Base-by-base conservation (phyloP, 257 asterid species). In the Leonotis leonurus region DNA sequence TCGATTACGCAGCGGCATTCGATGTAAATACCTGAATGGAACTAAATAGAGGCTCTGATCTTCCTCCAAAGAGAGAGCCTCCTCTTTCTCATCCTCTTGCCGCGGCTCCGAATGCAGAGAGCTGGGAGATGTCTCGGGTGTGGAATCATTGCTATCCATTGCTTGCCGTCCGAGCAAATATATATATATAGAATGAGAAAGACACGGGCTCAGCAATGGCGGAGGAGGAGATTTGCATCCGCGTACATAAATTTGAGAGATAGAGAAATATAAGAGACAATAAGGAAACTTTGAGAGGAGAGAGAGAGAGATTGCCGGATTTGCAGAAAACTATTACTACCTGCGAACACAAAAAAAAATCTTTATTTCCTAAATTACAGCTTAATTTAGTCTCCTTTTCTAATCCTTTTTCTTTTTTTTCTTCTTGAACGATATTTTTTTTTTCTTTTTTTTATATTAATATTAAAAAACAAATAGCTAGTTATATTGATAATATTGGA, bases 11-110 rank as follows among this genome's bases (percentile, higher is more conserved):
- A 71, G 43, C 33, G 63, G 13, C 44, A 21, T 40, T 21, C 6
- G 54, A 65, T 21, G 57, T 3, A 14, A 10, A 27, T 74, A 88
- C 96, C 98, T 84, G 76, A 79, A 89, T 8, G 96, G 95, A 55
- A 91, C 96, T 73, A 91, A 74, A 78, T 86, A 91, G 40, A 88
- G 89, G 58, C 90, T 78, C 80, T 81, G 96, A 73, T 75, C 92
- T 71, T 74, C 90, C 65, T 82, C 77, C 7, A 37, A 70, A 52
- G 81, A 73, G 57, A 60, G 52, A 41, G 78, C 70, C 62, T 60
- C 83, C 41, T 71, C 84, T 4, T 33, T 56, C 5, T 67, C 65
- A 4, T 68, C 85, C n/a, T 64, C 63, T 32, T 61, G 70, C 44
- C 73, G 70, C 4, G 68, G 70, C 65, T 79, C 79, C 17, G 69